These are phyloP conservation scores for Simplicillium aogashimaense DNA, from an alignment of 2,329 filamentous ascomycete genomes.

Conservation along the genomic window DNA sequence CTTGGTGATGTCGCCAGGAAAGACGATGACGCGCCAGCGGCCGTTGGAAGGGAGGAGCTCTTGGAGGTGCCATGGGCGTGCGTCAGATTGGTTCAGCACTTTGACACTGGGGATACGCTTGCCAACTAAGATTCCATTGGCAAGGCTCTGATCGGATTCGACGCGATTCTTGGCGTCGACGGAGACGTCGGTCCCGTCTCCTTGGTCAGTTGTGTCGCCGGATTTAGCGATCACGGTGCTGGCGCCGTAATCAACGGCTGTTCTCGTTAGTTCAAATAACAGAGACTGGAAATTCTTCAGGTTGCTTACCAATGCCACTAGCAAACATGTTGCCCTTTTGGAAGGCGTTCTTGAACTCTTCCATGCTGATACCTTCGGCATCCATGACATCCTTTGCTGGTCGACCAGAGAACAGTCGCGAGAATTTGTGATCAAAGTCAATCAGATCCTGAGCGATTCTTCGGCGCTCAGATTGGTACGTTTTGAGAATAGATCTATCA, in stretches of 20 bases:
- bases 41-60: constrained; percentile 45
- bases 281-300: constrained; percentile 3
- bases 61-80: constrained; percentile 49
- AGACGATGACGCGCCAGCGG: constrained; percentile 49
- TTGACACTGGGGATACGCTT: constrained; percentile 50
- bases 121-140: constrained; percentile 32
- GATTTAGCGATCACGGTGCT: constrained; percentile 47
- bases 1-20: constrained; percentile 46
- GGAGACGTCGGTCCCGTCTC: constrained; percentile 31
- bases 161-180: constrained; percentile 7
- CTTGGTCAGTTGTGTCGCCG: constrained; percentile 29
- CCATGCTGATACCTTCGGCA: constrained; percentile 50
- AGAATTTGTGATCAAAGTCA: constrained; percentile 49
- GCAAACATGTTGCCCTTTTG: constrained; percentile 50
- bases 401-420: constrained; percentile 43
- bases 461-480: constrained; percentile 43
- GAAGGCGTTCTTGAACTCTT: constrained; percentile 52
- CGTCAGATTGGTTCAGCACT: constrained; percentile 47
- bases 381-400: constrained; percentile 51
- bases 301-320: constrained; percentile 33
- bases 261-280: constrained; percentile 9
- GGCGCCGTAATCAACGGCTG: constrained; percentile 45
- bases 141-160: constrained; percentile 14
- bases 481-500: constrained; percentile 31
- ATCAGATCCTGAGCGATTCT: constrained; percentile 58